These are phyloP conservation scores for Aspergillus fijiensis DNA, from an alignment of 2,329 filamentous ascomycete species.

Conservation along the genomic window DNA sequence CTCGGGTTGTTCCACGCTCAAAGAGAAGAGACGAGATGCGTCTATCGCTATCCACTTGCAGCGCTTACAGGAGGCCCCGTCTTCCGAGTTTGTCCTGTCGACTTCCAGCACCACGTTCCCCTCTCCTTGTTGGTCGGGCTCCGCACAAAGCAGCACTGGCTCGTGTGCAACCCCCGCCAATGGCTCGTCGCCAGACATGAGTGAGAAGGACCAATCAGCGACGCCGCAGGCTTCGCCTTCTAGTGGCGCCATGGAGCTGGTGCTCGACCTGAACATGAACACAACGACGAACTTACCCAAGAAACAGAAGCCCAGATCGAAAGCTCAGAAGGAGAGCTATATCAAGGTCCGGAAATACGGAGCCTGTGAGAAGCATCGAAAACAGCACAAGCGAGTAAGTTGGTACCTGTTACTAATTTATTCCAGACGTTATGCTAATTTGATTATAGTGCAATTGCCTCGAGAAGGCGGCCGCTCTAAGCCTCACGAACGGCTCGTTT, in stretches of 20 bases:
- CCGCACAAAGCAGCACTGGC: conserved; percentile 22
- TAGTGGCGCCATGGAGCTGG: conserved; percentile 36
- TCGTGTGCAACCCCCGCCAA: conserved; percentile 25
- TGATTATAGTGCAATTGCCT: conserved; percentile 40
- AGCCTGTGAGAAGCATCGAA: conserved; percentile 45
- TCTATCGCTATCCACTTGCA: conserved; percentile 44
- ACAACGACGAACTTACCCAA: conserved; percentile 41
- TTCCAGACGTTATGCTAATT: conserved; percentile 15
- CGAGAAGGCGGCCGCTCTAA: conserved; percentile 32
- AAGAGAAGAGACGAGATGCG: conserved; percentile 44
- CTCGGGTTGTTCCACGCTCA: conserved; percentile 33
- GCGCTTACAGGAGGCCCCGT: conserved; percentile 33
- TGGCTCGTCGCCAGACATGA: conserved; percentile 14
- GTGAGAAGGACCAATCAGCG: conserved; percentile 14
- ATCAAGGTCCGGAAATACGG: conserved; percentile 45
- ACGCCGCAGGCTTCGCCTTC: conserved; percentile 19
- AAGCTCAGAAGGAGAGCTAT: conserved; percentile 45
- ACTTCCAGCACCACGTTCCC: conserved; percentile 34
- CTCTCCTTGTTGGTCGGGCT: conserved; percentile 34
- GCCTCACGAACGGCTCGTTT: conserved; percentile 20
- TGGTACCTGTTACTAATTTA: background rate
- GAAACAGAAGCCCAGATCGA: conserved; percentile 44
- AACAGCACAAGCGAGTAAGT: conserved; percentile 45
- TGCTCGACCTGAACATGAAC: conserved; percentile 47
- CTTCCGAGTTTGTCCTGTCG: conserved; percentile 27